Evolutionary conservation across 1,139 yeast species (phyloP).

Genomic region (Meyerozyma smithsonii): DNA sequence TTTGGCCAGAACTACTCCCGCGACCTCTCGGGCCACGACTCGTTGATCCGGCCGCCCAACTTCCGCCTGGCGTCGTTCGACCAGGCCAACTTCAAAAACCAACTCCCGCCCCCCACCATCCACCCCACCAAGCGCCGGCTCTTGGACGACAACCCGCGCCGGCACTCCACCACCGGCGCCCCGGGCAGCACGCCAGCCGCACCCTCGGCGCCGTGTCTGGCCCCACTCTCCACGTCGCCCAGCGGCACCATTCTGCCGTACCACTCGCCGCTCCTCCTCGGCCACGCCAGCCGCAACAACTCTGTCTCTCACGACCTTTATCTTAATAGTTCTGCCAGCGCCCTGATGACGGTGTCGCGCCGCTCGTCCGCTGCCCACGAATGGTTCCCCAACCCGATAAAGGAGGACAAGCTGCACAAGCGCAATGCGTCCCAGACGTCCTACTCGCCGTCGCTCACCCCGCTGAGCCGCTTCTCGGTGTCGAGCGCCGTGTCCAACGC

Average conservation of each 20-base stretch:
- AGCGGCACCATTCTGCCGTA: background rate
- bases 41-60: background rate
- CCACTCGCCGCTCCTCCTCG: background rate
- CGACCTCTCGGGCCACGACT: background rate
- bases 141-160: constrained; percentile 1
- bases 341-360: constrained; percentile 2
- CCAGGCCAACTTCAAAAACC: background rate
- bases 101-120: background rate
- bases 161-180: background rate
- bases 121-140: constrained; percentile 2
- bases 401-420: background rate
- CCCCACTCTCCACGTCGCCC: background rate
- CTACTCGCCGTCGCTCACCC: constrained; percentile 2
- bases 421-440: constrained; percentile 3
- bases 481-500: background rate
- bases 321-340: background rate
- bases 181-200: background rate
- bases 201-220: no score
- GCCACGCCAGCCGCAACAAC: constrained; percentile 2
- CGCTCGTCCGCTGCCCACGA: constrained; percentile 5
- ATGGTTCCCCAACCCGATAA: constrained; percentile 5
- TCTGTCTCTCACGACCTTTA: background rate
- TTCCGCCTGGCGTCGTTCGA: constrained; percentile 4
- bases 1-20: constrained; percentile 1
- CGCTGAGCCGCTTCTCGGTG: constrained; percentile 1